These are phyloP conservation scores for Leccinum pachyderme DNA, from an alignment of 1,284 basidiomycete species.

Conservation along the genomic window DNA sequence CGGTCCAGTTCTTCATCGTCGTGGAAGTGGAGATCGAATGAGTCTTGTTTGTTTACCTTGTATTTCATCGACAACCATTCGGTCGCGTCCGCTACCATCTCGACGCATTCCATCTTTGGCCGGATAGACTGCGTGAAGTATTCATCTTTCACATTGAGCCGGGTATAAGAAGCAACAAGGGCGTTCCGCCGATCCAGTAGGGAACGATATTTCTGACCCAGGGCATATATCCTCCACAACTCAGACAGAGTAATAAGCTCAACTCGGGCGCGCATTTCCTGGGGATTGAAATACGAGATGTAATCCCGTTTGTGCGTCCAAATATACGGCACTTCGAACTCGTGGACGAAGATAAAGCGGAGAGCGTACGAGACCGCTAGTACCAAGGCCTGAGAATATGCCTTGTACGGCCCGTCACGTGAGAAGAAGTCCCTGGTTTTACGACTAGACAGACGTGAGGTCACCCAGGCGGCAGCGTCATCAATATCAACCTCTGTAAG, in stretches of 20 bases:
- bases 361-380: slow-evolving; percentile 81
- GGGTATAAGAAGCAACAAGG: slow-evolving; percentile 63
- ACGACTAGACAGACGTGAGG: slow-evolving; percentile 77
- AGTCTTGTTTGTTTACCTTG: slow-evolving; percentile 70
- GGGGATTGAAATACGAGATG: slow-evolving; percentile 73
- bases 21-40: slow-evolving; percentile 60
- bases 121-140: slow-evolving; percentile 72
- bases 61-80: slow-evolving; percentile 93
- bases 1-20: slow-evolving; percentile 65
- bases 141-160: slow-evolving; percentile 61
- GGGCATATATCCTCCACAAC: slow-evolving; percentile 82
- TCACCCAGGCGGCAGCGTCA: slow-evolving; percentile 88
- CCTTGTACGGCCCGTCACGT: slow-evolving; percentile 53
- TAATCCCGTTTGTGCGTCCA: slow-evolving; percentile 94
- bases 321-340: slow-evolving; percentile 93
- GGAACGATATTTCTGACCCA: slow-evolving; percentile 87
- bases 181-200: slow-evolving; percentile 72
- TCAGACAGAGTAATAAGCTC: slow-evolving; percentile 79
- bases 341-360: slow-evolving; percentile 82
- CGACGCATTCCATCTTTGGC: slow-evolving; percentile 71
- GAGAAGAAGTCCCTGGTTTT: slow-evolving; percentile 78
- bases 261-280: slow-evolving; percentile 50
- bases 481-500: slow-evolving; percentile 72
- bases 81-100: slow-evolving; percentile 87
- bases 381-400: slow-evolving; percentile 71